phyloP scores from a whole-genome alignment of 352 stramenopile genomes.

The Phytophthora hibernalis region DNA sequence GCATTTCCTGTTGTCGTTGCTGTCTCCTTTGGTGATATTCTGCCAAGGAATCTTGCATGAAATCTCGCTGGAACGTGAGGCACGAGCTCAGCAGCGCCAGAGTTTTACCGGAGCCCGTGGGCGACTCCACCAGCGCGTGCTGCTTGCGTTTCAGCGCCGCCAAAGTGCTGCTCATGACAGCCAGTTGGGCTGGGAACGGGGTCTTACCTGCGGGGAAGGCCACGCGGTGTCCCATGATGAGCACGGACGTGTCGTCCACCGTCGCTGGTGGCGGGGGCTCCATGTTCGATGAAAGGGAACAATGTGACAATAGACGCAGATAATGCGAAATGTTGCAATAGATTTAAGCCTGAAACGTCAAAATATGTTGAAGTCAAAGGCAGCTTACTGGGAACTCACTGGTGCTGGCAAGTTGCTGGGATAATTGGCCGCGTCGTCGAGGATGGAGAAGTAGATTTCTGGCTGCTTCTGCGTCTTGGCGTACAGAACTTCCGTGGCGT shows the following conservation, averaged over 20 bases:
- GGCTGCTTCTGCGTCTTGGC: constrained; percentile 51
- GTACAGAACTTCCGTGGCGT: constrained; percentile 55
- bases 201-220: constrained; percentile 76
- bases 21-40: constrained; percentile 29
- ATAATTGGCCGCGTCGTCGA: constrained; percentile 53
- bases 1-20: constrained; percentile 17
- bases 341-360: constrained; percentile 7
- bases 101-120: constrained; percentile 86
- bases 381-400: not conserved
- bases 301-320: constrained; percentile 16
- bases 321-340: constrained; percentile 21
- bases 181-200: constrained; percentile 84
- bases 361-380: constrained; percentile 20
- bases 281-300: not conserved
- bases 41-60: constrained; percentile 45
- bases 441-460: constrained; percentile 72
- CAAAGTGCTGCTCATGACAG: constrained; percentile 87
- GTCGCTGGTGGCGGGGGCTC: not conserved
- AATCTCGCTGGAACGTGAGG: constrained; percentile 76
- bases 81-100: constrained; percentile 83
- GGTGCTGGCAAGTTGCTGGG: constrained; percentile 8
- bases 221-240: constrained; percentile 87
- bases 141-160: constrained; percentile 73
- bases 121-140: constrained; percentile 84
- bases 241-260: constrained; percentile 43